These are phyloP conservation scores for Spinacia oleracea DNA, from an alignment of 179 eudicot genomes.

Conservation along the genomic window DNA sequence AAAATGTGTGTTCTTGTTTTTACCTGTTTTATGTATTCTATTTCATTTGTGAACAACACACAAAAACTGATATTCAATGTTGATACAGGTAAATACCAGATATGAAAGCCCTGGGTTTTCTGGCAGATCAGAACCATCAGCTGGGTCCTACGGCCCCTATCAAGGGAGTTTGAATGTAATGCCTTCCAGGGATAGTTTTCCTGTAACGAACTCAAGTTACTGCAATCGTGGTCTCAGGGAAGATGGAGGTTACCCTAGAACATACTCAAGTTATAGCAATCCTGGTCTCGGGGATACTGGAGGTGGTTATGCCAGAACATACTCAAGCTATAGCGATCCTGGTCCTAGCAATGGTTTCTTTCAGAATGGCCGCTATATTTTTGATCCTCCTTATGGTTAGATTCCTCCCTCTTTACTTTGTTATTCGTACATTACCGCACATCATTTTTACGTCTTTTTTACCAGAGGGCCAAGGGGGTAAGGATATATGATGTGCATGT, in stretches of 20 bases:
- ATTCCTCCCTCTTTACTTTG: neutral
- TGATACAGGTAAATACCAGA: constrained; percentile 28
- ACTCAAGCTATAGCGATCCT: neutral
- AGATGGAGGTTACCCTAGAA: constrained; percentile 3
- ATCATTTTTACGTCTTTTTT: neutral
- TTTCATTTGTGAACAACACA: neutral
- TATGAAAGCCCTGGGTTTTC: constrained; percentile 17
- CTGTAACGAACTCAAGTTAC: too few species aligned
- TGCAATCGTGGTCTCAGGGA: too few species aligned
- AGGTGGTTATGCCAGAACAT: neutral
- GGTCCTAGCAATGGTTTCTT: neutral
- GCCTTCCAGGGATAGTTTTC: constrained; percentile 1
- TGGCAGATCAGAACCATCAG: constrained; percentile 24
- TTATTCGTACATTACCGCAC: neutral
- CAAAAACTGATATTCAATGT: neutral
- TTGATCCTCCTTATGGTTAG: constrained; percentile 26
- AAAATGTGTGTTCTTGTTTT: neutral
- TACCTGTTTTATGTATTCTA: neutral
- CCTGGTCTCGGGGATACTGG: constrained; percentile 1
- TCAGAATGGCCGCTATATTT: constrained; percentile 8
- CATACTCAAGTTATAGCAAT: neutral
- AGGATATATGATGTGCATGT: neutral
- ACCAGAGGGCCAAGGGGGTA: neutral
- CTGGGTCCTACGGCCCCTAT: constrained; percentile 7
- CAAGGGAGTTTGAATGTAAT: constrained; percentile 17